phyloP scores from a whole-genome alignment of 139 green algal species.

The Astrephomene gubernaculifera region DNA sequence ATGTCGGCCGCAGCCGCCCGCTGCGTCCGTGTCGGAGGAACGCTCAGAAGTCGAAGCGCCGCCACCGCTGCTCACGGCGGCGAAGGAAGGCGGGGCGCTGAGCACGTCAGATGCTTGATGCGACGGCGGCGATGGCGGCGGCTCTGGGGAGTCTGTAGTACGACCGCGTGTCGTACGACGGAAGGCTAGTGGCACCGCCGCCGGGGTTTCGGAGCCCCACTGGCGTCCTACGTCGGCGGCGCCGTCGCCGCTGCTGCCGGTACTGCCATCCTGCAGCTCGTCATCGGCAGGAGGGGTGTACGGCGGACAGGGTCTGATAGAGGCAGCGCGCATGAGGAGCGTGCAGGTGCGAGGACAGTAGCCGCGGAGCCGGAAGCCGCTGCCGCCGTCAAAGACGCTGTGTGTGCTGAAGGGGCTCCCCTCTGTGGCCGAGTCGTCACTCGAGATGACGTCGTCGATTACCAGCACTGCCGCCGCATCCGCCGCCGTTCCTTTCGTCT shows the following conservation, averaged over 20 bases:
- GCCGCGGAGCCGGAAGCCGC: too few species aligned
- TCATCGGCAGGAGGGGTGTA: not conserved
- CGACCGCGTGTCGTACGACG: too few species aligned
- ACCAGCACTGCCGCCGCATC: not conserved
- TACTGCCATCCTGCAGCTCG: not conserved
- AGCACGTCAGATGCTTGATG: too few species aligned
- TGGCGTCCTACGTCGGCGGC: not conserved
- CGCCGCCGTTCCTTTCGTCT: too few species aligned
- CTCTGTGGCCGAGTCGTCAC: not conserved
- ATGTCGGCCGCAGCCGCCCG: not conserved
- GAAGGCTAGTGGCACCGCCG: not conserved
- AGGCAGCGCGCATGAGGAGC: constrained; percentile 4
- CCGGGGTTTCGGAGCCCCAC: not conserved
- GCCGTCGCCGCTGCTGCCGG: not conserved
- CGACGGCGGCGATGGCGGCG: too few species aligned
- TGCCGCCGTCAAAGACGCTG: not conserved
- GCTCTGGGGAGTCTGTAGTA: too few species aligned
- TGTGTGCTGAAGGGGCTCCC: constrained; percentile 21
- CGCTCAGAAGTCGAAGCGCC: too few species aligned
- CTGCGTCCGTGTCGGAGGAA: not conserved
- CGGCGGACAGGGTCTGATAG: too few species aligned
- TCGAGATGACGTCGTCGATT: not conserved
- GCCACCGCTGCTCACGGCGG: too few species aligned
- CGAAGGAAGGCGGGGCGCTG: too few species aligned
- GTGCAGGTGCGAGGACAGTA: constrained; percentile 15